Evolutionary conservation across 2,329 filamentous ascomycete genomes (phyloP), one percentile per base, ranked within the genome.

Genomic region (Macroventuria anomochaeta): DNA sequence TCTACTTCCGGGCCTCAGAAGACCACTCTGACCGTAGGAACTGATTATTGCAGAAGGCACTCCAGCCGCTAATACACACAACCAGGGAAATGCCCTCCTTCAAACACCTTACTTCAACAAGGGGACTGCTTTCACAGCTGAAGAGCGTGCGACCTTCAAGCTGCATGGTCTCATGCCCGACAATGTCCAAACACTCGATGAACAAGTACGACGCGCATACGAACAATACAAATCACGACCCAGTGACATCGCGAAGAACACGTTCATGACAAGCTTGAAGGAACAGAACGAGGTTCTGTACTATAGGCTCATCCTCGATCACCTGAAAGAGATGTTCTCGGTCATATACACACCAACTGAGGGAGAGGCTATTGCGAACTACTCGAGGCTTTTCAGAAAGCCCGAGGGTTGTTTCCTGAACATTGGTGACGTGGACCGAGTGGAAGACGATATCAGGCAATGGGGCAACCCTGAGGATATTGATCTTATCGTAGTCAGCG

Each of bases 291-390:
- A 89, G 57, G 89, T 96, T 1, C 75, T 96, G 1, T 96, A 90
- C 71, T 96, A 87, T 73, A 86, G 81, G 83, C 81, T 96, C 8
- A 80, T 95, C 7, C 83, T 90, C 69, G 85, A 89, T 4, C 88
- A 96, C 64, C 76, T 96, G 17, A 87, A 89, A 59, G 91, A 96
- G 69, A 95, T 96, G 89, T 93, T 96, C 68, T 86, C 88, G 33
- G 79, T 96, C n/a, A 90, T 96, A 23, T 96, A 96, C 69, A 96
- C 92, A 0, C 92, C 92, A 0, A 96, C 92, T 0, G 91, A 96
- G 75, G 91, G 90, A 7, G 90, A 96, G 33, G 92, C 92, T 0
- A 96, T 96, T 43, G 85, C 90, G 61, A 89, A 93, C 59, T 96
- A 90, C 69, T 95, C 90, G 0, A 78, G 87, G 0, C 72, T 95